These are phyloP conservation scores for Karstenula rhodostoma DNA, from an alignment of 2,329 filamentous ascomycete species.

Conservation along the genomic window DNA sequence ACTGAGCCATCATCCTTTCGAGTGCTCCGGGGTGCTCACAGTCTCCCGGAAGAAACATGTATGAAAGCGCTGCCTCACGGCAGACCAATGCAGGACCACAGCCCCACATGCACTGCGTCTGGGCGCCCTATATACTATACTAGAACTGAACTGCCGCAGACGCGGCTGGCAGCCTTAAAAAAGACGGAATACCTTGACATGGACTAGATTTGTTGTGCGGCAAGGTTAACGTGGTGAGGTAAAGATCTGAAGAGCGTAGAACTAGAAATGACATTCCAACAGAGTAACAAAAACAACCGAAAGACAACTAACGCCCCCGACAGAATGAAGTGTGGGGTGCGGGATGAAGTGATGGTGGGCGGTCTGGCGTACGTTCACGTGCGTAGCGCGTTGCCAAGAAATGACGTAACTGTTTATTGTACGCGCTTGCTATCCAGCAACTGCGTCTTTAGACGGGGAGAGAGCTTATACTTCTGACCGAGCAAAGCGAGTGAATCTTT, in stretches of 20 bases:
- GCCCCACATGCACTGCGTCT: background rate
- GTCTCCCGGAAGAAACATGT: too few species aligned
- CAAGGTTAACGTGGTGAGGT: background rate
- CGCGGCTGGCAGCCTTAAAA: background rate
- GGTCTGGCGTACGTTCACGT: background rate
- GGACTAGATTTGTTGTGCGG: too few species aligned
- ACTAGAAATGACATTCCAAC: background rate
- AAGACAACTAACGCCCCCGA: background rate
- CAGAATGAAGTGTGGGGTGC: background rate
- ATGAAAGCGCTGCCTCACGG: background rate
- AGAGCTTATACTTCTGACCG: slow-evolving; percentile 5
- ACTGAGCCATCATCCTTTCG: background rate
- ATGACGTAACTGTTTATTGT: slow-evolving; percentile 10
- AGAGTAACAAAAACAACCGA: background rate
- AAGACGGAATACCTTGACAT: too few species aligned
- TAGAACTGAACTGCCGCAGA: background rate
- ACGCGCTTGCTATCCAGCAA: background rate
- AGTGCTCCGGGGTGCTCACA: too few species aligned
- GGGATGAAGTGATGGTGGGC: background rate
- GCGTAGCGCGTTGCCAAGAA: background rate
- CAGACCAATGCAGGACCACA: slow-evolving; percentile 6
- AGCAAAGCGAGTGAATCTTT: slow-evolving; percentile 5
- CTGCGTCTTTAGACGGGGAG: background rate
- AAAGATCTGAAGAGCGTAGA: background rate
- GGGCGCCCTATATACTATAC: background rate